phyloP scores from a whole-genome alignment of 2,329 filamentous ascomycete species.

The Penicillium expansum region DNA sequence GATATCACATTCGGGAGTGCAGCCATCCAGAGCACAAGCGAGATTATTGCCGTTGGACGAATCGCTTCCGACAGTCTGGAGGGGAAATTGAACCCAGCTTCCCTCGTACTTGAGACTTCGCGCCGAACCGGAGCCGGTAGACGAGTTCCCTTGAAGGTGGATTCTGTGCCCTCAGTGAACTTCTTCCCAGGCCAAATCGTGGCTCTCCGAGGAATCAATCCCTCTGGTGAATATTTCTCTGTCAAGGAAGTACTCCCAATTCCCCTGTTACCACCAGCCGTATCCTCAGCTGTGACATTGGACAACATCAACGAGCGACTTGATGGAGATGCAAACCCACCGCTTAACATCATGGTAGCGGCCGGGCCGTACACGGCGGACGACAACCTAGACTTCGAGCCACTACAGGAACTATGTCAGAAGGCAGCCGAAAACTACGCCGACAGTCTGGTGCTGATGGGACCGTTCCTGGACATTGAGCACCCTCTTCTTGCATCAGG shows the following conservation, averaged over 20 bases:
- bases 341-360: conserved; percentile 73
- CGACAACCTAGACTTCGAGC: conserved; percentile 86
- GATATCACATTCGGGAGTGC: conserved; percentile 84
- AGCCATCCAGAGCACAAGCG: conserved; percentile 75
- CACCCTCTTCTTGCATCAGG: conserved; percentile 82
- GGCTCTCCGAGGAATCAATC: conserved; percentile 80
- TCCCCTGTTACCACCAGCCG: conserved; percentile 71
- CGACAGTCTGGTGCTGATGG: conserved; percentile 75
- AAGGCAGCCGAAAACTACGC: conserved; percentile 71
- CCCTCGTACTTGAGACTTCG: conserved; percentile 84
- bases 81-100: conserved; percentile 80
- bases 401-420: conserved; percentile 75
- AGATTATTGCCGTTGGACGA: conserved; percentile 85
- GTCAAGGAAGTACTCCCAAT: conserved; percentile 73
- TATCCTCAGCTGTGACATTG: conserved; percentile 64
- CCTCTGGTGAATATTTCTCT: conserved; percentile 77
- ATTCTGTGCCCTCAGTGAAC: conserved; percentile 66
- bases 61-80: conserved; percentile 85
- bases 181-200: conserved; percentile 96
- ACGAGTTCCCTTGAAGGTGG: conserved; percentile 75
- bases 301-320: conserved; percentile 68
- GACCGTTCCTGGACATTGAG: conserved; percentile 88
- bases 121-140: conserved; percentile 77
- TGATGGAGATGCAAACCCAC: conserved; percentile 60
- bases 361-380: conserved; percentile 90